A percentile compares a stretch with the other conserved stretches of the same genome.
Conservation (phyloP, 2,329 filamentous ascomycete species). For the Plenodomus tracheiphilus region DNA sequence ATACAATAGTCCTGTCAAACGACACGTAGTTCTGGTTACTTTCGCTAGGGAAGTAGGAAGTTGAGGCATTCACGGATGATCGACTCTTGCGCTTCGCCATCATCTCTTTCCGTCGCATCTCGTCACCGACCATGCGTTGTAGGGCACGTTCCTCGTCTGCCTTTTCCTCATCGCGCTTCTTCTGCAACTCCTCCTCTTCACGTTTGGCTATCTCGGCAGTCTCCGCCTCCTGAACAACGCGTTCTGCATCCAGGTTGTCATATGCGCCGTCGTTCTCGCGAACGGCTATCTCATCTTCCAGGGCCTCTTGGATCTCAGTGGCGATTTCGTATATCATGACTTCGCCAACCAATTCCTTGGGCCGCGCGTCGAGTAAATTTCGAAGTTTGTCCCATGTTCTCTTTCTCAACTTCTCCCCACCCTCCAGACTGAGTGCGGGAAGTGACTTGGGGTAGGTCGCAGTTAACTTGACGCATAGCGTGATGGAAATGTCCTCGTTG, state of each 20-base stretch:
- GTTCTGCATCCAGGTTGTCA: constrained; percentile 86
- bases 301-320: constrained; percentile 65
- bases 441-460: constrained; percentile 88
- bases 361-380: constrained; percentile 68
- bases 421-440: constrained; percentile 71
- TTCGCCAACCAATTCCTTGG: constrained; percentile 65
- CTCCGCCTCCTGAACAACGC: constrained; percentile 77
- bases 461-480: constrained; percentile 78
- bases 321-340: constrained; percentile 69
- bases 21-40: constrained; percentile 49
- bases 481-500: constrained; percentile 71
- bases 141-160: constrained; percentile 72
- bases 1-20: constrained; percentile 69
- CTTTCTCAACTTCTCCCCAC: constrained; percentile 66
- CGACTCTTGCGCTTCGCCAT: constrained; percentile 60
- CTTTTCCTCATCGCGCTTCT: constrained; percentile 51
- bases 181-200: constrained; percentile 47
- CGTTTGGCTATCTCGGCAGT: constrained; percentile 61
- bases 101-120: constrained; percentile 69
- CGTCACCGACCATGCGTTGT: constrained; percentile 71
- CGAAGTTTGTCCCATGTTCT: constrained; percentile 72
- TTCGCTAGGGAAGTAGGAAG: constrained; percentile 46
- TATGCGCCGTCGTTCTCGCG: constrained; percentile 75
- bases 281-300: constrained; percentile 83
- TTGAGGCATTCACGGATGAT: constrained; percentile 34